Conservation (phyloP, 768 basidiomycete genomes). For the Lentinula sp. region DNA sequence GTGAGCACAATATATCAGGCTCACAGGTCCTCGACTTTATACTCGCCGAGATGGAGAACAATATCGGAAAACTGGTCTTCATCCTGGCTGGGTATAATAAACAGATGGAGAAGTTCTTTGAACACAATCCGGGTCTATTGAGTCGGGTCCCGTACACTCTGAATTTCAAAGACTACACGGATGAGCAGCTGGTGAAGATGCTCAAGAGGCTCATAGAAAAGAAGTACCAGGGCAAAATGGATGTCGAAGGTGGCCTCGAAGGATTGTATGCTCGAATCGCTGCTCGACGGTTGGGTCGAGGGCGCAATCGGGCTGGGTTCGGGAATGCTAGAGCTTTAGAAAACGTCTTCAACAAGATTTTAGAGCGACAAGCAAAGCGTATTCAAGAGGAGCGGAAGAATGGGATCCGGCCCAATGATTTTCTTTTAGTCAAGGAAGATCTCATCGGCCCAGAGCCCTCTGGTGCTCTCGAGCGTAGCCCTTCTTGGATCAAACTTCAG, state of each 20-base stretch:
- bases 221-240: conserved; percentile 31
- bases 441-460: conserved; percentile 40
- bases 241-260: conserved; percentile 25
- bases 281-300: conserved; percentile 31
- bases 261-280: conserved; percentile 36
- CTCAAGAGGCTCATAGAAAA: conserved; percentile 29
- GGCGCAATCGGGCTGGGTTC: conserved; percentile 32
- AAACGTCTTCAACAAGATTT: conserved; percentile 27
- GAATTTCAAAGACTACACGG: conserved; percentile 52
- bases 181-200: conserved; percentile 31
- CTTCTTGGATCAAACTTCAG: conserved; percentile 30
- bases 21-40: conserved; percentile 61
- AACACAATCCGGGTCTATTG: conserved; percentile 63
- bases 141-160: conserved; percentile 64
- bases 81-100: conserved; percentile 66
- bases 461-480: conserved; percentile 23
- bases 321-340: conserved; percentile 39
- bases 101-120: conserved; percentile 74
- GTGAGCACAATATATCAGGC: conserved; percentile 40
- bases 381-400: conserved; percentile 21
- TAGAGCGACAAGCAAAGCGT: conserved; percentile 33
- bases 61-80: conserved; percentile 57
- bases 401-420: conserved; percentile 25
- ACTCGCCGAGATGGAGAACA: conserved; percentile 72
- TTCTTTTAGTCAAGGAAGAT: conserved; percentile 31